phyloP scores from a whole-genome alignment of 2,329 filamentous ascomycete species.

The Talaromyces sp. region DNA sequence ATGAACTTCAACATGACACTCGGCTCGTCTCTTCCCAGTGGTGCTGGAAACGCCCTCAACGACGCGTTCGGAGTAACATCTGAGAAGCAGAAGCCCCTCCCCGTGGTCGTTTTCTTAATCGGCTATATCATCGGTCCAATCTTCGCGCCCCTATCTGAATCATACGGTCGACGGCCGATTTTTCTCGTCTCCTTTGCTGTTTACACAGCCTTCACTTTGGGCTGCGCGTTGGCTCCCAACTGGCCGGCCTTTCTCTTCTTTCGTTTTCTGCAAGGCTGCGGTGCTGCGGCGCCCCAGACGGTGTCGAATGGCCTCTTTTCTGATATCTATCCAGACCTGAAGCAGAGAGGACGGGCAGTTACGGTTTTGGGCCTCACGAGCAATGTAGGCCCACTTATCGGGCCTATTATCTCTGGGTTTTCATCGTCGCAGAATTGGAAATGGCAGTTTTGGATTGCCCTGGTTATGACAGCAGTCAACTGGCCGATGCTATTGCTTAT shows the following conservation, averaged over 20 bases:
- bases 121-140: constrained; percentile 26
- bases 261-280: constrained; percentile 29
- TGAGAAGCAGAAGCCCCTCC: constrained; percentile 16
- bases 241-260: constrained; percentile 31
- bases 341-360: constrained; percentile 2
- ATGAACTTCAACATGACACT: constrained; percentile 18
- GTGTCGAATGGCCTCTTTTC: constrained; percentile 34
- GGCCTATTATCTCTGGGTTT: constrained; percentile 35
- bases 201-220: constrained; percentile 28
- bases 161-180: constrained; percentile 25
- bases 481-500: constrained; percentile 57
- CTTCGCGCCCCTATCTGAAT: constrained; percentile 30
- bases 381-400: constrained; percentile 26
- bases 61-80: constrained; percentile 8
- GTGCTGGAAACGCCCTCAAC: constrained; percentile 12
- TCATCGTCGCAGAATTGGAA: constrained; percentile 26
- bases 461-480: constrained; percentile 56
- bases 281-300: constrained; percentile 28
- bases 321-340: constrained; percentile 31
- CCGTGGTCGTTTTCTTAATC: constrained; percentile 20
- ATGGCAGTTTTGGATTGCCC: constrained; percentile 50
- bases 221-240: constrained; percentile 30
- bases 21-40: constrained; percentile 20
- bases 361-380: constrained; percentile 2
- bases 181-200: constrained; percentile 43